These are phyloP conservation scores for Rhinocladiella mackenziei DNA, from an alignment of 2,329 filamentous ascomycete genomes.

Conservation along the genomic window DNA sequence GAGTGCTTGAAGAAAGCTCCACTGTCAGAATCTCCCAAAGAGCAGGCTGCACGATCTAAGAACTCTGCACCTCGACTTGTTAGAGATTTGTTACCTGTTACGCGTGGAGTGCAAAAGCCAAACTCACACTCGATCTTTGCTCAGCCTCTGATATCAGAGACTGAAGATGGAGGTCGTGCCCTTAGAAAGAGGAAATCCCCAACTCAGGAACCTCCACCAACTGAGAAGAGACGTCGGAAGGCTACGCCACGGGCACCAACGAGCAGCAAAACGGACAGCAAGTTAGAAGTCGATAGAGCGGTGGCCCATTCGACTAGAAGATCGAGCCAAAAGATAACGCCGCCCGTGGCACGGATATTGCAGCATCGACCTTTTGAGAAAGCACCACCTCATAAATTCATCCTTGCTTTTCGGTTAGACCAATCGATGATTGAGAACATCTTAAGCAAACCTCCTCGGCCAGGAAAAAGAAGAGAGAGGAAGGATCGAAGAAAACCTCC, in stretches of 20 bases:
- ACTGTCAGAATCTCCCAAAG: slow-evolving; percentile 41
- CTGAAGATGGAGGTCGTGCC: slow-evolving; percentile 65
- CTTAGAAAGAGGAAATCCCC: slow-evolving; percentile 82
- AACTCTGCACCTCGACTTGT: slow-evolving; percentile 63
- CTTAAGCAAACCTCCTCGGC: slow-evolving; percentile 55
- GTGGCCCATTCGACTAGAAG: slow-evolving; percentile 35
- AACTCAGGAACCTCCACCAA: slow-evolving; percentile 50
- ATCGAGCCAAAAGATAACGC: slow-evolving; percentile 37
- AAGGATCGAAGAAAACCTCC: slow-evolving; percentile 33
- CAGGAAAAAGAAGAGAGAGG: slow-evolving; percentile 50
- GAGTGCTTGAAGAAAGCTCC: slow-evolving; percentile 47
- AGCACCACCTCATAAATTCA: slow-evolving; percentile 44
- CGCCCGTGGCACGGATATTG: slow-evolving; percentile 25
- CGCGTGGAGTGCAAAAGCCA: slow-evolving; percentile 60
- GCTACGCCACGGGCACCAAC: slow-evolving; percentile 22
- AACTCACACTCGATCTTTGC: slow-evolving; percentile 71
- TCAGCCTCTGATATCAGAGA: slow-evolving; percentile 29
- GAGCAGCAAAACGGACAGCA: slow-evolving; percentile 13
- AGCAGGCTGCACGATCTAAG: slow-evolving; percentile 44
- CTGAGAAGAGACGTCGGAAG: slow-evolving; percentile 26
- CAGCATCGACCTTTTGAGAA: slow-evolving; percentile 31
- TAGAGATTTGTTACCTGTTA: slow-evolving; percentile 67
- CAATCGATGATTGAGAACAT: slow-evolving; percentile 59
- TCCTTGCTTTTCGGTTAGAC: slow-evolving; percentile 58
- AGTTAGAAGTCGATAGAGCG: slow-evolving; percentile 15